Evolutionary conservation across 208 protist genomes (phyloP), one percentile per base, ranked within the genome.

Genomic region (Wallacemonas sp.): DNA sequence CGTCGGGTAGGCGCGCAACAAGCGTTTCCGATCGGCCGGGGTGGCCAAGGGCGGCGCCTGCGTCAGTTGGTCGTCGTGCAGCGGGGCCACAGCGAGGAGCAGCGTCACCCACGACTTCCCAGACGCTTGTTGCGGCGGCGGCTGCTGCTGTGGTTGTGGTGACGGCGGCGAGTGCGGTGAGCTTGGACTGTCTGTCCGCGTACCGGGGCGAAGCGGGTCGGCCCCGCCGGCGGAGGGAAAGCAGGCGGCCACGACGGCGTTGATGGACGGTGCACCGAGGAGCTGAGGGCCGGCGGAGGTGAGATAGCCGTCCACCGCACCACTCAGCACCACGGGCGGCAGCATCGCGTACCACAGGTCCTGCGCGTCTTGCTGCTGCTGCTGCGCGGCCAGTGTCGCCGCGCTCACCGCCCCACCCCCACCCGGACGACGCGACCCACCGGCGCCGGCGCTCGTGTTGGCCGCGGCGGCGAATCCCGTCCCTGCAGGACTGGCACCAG

Each of bases 201-300:
- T 22, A 44, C 52, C 59, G 18, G 54, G 3, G 14, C 59, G 46
- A n/a, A 48, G 54, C 39, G 42, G 46, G 25, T 10, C 59, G 49
- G 26, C 44, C 14, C 23, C 42, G 18, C 54, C 28, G 55, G 68
- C 69, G 38, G 54, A 20, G 25, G 48, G 26, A 67, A 82, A 71
- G 46, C 78, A 76, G 41, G 85, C 73, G 55, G 76, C 82, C 14
- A 88, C 73, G 22, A 94, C 86, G 57, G 77, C 79, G 72, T 94
- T 94, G 59, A 81, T 77, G 14, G 70, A 69, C 39, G 89, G 83
- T 12, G 86, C 81, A n/a, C 76, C 77, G n/a, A 94, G 72, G 26
- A 80, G 73, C 29, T 77, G 59, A 1, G 80, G 71, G 2, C 63
- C 62, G 23, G 76, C 18, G 2, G 65, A 65, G n/a, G 75, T 74